Conservation (phyloP, 2,329 filamentous ascomycete genomes). For the Neoscytalidium dimidiatum region DNA sequence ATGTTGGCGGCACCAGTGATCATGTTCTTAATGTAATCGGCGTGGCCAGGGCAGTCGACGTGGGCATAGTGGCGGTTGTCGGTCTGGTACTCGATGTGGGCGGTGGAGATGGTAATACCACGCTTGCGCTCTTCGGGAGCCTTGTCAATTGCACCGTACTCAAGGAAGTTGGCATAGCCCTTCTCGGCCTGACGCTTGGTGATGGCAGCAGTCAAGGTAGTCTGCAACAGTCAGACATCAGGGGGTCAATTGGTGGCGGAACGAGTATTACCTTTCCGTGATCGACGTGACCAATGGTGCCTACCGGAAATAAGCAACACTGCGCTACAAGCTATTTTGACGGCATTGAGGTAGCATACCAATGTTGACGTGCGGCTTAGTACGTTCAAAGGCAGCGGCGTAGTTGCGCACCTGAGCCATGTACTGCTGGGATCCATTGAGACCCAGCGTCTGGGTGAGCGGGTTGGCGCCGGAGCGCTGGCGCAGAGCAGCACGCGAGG, state of each 20-base stretch:
- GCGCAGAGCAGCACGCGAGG: slow-evolving; percentile 73
- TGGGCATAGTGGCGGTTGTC: slow-evolving; percentile 96
- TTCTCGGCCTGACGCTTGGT: slow-evolving; percentile 97
- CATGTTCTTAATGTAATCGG: slow-evolving; percentile 99
- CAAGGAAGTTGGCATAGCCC: slow-evolving; percentile 90
- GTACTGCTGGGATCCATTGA: slow-evolving; percentile 64
- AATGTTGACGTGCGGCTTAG: slow-evolving; percentile 98
- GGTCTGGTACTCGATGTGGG: slow-evolving; percentile 98
- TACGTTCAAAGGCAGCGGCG: slow-evolving; percentile 74
- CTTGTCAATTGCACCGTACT: slow-evolving; percentile 98
- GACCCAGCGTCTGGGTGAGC: slow-evolving; percentile 68
- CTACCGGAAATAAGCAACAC: slow-evolving; percentile 46
- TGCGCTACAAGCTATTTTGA: not conserved
- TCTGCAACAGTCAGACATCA: slow-evolving; percentile 57
- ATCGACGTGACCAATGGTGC: slow-evolving; percentile 98
- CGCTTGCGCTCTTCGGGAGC: slow-evolving; percentile 99
- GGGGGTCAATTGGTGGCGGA: slow-evolving; percentile 16
- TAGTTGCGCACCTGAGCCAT: slow-evolving; percentile 66
- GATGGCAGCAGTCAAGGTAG: slow-evolving; percentile 96
- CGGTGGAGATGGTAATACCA: slow-evolving; percentile 98
- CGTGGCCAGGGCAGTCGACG: slow-evolving; percentile 99
- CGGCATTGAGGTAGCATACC: slow-evolving; percentile 55
- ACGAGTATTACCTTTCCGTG: slow-evolving; percentile 80
- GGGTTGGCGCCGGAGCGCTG: slow-evolving; percentile 69
- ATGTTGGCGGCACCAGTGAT: slow-evolving; percentile 99